phyloP scores from a whole-genome alignment of 257 asterid genomes.

The Plantago elongata region DNA sequence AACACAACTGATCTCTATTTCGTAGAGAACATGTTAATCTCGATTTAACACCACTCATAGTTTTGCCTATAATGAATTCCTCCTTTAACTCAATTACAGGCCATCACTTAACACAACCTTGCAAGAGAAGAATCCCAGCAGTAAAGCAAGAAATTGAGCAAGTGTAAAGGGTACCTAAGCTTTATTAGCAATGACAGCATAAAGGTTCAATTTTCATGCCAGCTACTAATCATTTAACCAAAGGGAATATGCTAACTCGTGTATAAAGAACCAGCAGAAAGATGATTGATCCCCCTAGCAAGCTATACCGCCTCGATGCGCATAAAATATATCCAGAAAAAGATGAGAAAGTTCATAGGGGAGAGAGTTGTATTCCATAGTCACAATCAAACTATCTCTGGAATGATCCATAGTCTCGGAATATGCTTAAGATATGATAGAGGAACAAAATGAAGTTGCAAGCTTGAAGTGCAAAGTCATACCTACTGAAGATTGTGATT shows the following conservation, averaged over 20 bases:
- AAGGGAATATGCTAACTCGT: constrained; percentile 14
- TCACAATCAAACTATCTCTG: constrained; percentile 9
- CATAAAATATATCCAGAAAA: constrained; percentile 23
- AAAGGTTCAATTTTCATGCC: constrained; percentile 23
- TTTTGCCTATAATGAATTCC: neutral
- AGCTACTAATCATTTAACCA: constrained; percentile 26
- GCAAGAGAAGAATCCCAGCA: constrained; percentile 23
- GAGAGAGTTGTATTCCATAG: constrained; percentile 18
- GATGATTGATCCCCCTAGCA: constrained; percentile 21
- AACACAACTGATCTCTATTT: too few relatives aligned
- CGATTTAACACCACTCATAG: neutral
- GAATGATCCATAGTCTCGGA: constrained; percentile 10
- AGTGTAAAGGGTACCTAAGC: constrained; percentile 25
- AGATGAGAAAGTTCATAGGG: constrained; percentile 11
- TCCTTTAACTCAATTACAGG: neutral
- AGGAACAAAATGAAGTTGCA: constrained; percentile 1
- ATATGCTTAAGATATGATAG: constrained; percentile 9
- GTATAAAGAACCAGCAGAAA: constrained; percentile 20
- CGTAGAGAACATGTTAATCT: too few relatives aligned
- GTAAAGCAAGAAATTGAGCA: constrained; percentile 24
- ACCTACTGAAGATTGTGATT: neutral
- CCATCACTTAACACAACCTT: constrained; percentile 5
- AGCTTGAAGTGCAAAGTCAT: neutral
- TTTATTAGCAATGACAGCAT: constrained; percentile 22
- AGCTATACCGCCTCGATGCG: constrained; percentile 19